phyloP scores from a whole-genome alignment of 2,329 filamentous ascomycete species.

The Phialophora tarda region DNA sequence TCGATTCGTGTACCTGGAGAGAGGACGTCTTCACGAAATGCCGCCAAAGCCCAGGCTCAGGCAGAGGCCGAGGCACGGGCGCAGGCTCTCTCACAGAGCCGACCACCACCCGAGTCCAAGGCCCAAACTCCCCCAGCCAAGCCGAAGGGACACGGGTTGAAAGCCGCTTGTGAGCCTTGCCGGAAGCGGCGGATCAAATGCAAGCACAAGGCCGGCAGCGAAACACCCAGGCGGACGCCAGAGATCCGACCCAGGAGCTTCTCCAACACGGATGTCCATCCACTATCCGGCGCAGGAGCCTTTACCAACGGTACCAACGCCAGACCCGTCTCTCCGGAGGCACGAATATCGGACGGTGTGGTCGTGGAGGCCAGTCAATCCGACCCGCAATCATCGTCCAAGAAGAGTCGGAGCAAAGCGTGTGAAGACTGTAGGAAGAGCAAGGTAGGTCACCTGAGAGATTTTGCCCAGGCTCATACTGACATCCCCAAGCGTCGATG shows the following conservation, averaged over 20 bases:
- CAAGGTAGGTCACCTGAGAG: conserved; percentile 58
- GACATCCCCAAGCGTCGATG: conserved; percentile 61
- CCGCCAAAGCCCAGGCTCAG: conserved; percentile 37
- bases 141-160: conserved; percentile 47
- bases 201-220: conserved; percentile 64
- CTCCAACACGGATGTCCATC: conserved; percentile 31
- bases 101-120: conserved; percentile 1
- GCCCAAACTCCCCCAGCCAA: conserved; percentile 44
- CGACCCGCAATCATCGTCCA: conserved; percentile 46
- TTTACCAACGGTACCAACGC: conserved; percentile 20
- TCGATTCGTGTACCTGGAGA: conserved; percentile 41
- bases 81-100: neutral
- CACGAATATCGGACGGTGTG: conserved; percentile 14
- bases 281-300: conserved; percentile 10
- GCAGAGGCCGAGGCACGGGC: conserved; percentile 14
- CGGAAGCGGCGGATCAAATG: conserved; percentile 66
- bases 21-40: conserved; percentile 52
- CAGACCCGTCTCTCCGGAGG: conserved; percentile 19
- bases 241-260: conserved; percentile 41
- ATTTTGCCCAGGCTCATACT: conserved; percentile 34
- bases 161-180: conserved; percentile 66
- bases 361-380: conserved; percentile 8
- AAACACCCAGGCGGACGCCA: conserved; percentile 41
- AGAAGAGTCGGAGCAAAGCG: conserved; percentile 67
- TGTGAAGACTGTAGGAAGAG: conserved; percentile 71